These are phyloP conservation scores for Xylaria nigripes DNA, from an alignment of 495 filamentous ascomycete species.

Conservation along the genomic window DNA sequence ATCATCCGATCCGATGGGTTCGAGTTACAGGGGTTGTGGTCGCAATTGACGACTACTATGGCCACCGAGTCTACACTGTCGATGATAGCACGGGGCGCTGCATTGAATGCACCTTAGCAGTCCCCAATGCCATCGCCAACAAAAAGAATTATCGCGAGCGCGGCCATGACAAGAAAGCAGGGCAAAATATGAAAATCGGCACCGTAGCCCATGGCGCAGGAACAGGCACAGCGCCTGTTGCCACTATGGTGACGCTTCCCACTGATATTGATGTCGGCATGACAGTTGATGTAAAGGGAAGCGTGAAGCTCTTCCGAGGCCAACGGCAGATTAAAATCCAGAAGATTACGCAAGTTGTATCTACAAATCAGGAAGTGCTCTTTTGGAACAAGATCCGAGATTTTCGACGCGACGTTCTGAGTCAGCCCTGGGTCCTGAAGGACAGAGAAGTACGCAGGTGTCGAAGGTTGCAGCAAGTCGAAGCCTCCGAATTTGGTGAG, in stretches of 20 bases:
- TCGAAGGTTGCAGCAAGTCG: slow-evolving; percentile 32
- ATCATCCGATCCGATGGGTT: slow-evolving; percentile 87
- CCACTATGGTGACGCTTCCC: slow-evolving; percentile 6
- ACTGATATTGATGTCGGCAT: slow-evolving; percentile 53
- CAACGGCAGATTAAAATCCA: slow-evolving; percentile 61
- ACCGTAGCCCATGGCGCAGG: not conserved
- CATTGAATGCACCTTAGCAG: slow-evolving; percentile 47
- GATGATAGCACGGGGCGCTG: slow-evolving; percentile 81
- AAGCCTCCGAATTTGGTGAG: slow-evolving; percentile 33
- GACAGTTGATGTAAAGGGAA: slow-evolving; percentile 72
- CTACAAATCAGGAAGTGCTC: slow-evolving; percentile 66
- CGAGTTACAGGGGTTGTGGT: slow-evolving; percentile 70
- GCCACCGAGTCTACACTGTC: slow-evolving; percentile 56
- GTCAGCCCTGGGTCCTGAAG: slow-evolving; percentile 58
- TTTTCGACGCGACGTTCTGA: slow-evolving; percentile 58
- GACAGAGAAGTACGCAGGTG: slow-evolving; percentile 47
- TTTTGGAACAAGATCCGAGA: slow-evolving; percentile 62
- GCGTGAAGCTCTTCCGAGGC: slow-evolving; percentile 53
- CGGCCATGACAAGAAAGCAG: not conserved
- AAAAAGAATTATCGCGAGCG: not conserved
- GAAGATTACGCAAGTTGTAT: slow-evolving; percentile 48
- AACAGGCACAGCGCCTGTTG: not conserved
- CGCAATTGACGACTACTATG: slow-evolving; percentile 57
- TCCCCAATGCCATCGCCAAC: slow-evolving; percentile 13
- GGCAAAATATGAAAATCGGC: too few relatives aligned